phyloP scores from a whole-genome alignment of 2,329 filamentous ascomycete genomes.

The Verticillium dahliae region DNA sequence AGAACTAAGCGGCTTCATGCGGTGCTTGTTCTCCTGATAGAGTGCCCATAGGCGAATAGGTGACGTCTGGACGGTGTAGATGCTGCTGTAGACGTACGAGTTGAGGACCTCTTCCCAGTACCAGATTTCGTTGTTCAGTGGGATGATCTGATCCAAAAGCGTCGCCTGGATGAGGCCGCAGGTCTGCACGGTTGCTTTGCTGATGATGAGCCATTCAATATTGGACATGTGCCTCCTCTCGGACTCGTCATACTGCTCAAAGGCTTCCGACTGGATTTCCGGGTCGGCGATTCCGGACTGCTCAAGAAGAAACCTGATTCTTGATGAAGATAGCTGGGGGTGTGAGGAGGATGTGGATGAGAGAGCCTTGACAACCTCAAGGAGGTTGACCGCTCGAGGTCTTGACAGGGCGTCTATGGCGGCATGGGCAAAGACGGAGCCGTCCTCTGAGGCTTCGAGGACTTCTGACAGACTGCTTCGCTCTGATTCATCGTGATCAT shows the following conservation, averaged over 20 bases:
- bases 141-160: conserved; percentile 75
- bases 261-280: conserved; percentile 17
- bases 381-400: conserved; percentile 53
- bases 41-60: conserved; percentile 70
- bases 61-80: conserved; percentile 83
- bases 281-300: conserved; percentile 47
- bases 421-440: conserved; percentile 16
- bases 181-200: conserved; percentile 86
- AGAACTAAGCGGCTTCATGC: conserved; percentile 14
- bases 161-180: conserved; percentile 75
- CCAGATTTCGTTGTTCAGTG: conserved; percentile 79
- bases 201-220: conserved; percentile 83
- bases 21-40: conserved; percentile 59
- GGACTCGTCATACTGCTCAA: conserved; percentile 1
- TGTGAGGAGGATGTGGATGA: conserved; percentile 62
- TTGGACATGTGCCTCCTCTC: conserved; percentile 61
- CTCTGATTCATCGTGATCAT: conserved; percentile 4
- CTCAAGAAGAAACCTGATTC: conserved; percentile 55
- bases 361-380: conserved; percentile 62
- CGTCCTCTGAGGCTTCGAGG: conserved; percentile 24
- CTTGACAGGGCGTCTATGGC: conserved; percentile 38
- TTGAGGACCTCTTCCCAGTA: conserved; percentile 90
- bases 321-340: conserved; percentile 51
- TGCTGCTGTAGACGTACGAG: conserved; percentile 68
- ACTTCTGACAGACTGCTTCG: neutral